Conservation (phyloP, 1,139 yeast species). For the Geotrichum restrictum region DNA sequence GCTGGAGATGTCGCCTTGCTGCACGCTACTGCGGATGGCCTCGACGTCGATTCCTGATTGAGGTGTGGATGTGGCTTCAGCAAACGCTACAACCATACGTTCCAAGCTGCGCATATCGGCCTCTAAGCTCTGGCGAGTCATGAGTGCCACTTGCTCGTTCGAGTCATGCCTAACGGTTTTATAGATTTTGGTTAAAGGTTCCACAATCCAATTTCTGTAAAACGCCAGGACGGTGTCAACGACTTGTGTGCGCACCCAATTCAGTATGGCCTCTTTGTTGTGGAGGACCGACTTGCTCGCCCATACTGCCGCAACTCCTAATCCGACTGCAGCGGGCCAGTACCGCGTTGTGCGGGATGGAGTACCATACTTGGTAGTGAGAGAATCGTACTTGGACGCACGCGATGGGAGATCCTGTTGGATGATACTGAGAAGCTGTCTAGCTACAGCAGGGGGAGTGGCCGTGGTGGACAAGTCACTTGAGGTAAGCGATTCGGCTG, state of each 20-base stretch:
- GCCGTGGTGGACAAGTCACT: not conserved
- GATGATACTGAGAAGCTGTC: slow-evolving; percentile 2
- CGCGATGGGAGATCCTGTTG: slow-evolving; percentile 8
- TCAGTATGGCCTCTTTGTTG: slow-evolving; percentile 50
- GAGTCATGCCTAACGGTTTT: slow-evolving; percentile 81
- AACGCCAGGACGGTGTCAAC: slow-evolving; percentile 64
- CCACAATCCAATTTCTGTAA: slow-evolving; percentile 74
- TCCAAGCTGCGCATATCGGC: slow-evolving; percentile 79
- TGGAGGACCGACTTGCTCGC: slow-evolving; percentile 45
- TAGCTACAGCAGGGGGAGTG: slow-evolving; percentile 2
- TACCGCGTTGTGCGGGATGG: slow-evolving; percentile 56
- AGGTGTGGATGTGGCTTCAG: slow-evolving; percentile 29
- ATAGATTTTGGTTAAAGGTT: slow-evolving; percentile 71
- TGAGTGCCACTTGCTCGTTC: slow-evolving; percentile 63
- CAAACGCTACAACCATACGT: slow-evolving; percentile 80
- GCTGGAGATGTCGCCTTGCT: slow-evolving; percentile 69
- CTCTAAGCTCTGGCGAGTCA: slow-evolving; percentile 71
- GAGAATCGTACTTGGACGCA: not conserved
- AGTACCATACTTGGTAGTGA: slow-evolving; percentile 31
- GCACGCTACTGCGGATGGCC: slow-evolving; percentile 37
- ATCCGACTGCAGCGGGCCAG: slow-evolving; percentile 56
- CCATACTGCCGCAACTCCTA: slow-evolving; percentile 17
- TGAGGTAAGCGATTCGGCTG: not conserved
- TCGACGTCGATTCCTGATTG: slow-evolving; percentile 31
- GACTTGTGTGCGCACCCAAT: slow-evolving; percentile 57